Conservation (phyloP, 192 early-diverging fungal species). For the Thamnidium elegans region DNA sequence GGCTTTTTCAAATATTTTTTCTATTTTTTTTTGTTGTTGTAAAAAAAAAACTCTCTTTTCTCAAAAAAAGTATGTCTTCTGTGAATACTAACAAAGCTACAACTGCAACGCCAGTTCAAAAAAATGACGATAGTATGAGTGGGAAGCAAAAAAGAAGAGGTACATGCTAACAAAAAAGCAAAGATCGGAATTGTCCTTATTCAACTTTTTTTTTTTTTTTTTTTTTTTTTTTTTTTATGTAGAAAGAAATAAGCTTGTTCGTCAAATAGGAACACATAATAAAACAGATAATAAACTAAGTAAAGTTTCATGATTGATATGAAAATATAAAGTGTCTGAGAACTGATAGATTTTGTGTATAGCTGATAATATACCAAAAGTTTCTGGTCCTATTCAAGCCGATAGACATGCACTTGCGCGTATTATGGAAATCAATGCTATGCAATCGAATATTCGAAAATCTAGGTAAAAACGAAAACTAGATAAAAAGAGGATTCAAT, state of each 20-base stretch:
- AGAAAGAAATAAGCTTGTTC: constrained; percentile 8
- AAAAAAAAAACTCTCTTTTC: no score
- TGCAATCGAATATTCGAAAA: constrained; percentile 73
- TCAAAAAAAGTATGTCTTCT: no score
- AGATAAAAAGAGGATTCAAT: background rate
- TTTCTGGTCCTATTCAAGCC: constrained; percentile 25
- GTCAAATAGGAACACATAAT: constrained; percentile 13
- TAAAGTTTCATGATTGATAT: background rate
- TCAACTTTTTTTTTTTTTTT: background rate
- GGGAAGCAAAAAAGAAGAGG: constrained; percentile 20
- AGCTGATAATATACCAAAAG: constrained; percentile 7
- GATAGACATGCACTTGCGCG: constrained; percentile 55
- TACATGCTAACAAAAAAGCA: background rate
- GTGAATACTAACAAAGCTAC: no score
- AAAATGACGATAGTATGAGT: constrained; percentile 2
- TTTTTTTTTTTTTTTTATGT: background rate
- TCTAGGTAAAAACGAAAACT: constrained; percentile 43
- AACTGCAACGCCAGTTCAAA: background rate
- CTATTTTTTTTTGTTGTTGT: no score
- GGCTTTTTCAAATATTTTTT: no score
- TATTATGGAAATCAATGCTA: constrained; percentile 80
- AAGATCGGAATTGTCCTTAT: no score
- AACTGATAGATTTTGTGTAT: background rate
- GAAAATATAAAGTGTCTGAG: background rate
- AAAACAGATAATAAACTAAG: background rate